These are phyloP conservation scores for Xylaria telfairii DNA, from an alignment of 495 filamentous ascomycete species.

Conservation along the genomic window DNA sequence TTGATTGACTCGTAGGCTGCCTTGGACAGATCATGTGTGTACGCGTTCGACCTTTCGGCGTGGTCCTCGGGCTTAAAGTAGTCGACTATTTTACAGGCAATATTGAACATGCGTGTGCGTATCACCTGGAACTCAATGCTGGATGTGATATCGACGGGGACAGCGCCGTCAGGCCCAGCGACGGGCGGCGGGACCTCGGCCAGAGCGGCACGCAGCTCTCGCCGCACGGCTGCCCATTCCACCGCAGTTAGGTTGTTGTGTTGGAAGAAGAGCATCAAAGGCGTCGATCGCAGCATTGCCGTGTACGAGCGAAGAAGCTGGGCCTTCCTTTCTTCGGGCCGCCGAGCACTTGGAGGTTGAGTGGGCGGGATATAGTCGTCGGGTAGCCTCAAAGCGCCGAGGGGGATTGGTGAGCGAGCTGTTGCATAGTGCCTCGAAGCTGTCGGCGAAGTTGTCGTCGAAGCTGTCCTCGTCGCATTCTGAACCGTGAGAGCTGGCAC, in stretches of 20 bases:
- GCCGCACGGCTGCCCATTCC: slow-evolving; percentile 87
- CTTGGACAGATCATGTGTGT: slow-evolving; percentile 78
- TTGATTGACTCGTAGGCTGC: slow-evolving; percentile 67
- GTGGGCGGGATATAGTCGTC: slow-evolving; percentile 66
- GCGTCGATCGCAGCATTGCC: slow-evolving; percentile 86
- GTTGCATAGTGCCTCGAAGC: slow-evolving; percentile 45
- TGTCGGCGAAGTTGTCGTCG: too few species aligned
- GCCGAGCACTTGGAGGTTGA: slow-evolving; percentile 88
- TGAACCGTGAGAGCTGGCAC: slow-evolving; percentile 26
- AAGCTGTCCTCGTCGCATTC: slow-evolving; percentile 27
- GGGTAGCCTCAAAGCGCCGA: slow-evolving; percentile 59
- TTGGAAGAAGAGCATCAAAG: slow-evolving; percentile 91
- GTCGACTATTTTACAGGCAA: slow-evolving; percentile 83
- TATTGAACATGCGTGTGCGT: slow-evolving; percentile 85
- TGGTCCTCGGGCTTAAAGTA: slow-evolving; percentile 73
- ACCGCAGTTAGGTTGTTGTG: slow-evolving; percentile 90
- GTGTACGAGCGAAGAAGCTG: slow-evolving; percentile 94
- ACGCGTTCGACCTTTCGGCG: slow-evolving; percentile 52
- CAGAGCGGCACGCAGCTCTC: slow-evolving; percentile 77
- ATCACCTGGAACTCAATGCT: slow-evolving; percentile 78
- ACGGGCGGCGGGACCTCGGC: slow-evolving; percentile 56
- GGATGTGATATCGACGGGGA: slow-evolving; percentile 43
- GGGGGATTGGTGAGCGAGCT: slow-evolving; percentile 46
- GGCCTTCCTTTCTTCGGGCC: slow-evolving; percentile 86
- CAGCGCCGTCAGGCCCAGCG: slow-evolving; percentile 25